phyloP scores from a whole-genome alignment of 441 rosid species.

The Viola pubescens region DNA sequence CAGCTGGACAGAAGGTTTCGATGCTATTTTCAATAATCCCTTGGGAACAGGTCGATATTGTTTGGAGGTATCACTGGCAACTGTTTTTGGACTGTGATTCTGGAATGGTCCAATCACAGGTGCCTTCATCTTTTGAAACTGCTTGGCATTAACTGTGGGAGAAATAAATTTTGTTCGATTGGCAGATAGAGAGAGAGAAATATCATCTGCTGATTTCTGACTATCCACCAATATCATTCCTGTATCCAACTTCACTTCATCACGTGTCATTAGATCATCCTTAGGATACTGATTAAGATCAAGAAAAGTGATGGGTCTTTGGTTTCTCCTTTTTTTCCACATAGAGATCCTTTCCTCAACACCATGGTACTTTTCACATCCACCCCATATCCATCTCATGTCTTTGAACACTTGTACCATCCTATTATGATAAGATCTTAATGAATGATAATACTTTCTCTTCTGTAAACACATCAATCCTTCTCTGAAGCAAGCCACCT shows the following conservation, averaged over 20 bases:
- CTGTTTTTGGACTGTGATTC: conserved; percentile 21
- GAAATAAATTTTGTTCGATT: conserved; percentile 21
- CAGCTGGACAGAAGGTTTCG: conserved; percentile 31
- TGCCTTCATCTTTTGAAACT: conserved; percentile 37
- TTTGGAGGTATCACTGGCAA: conserved; percentile 17
- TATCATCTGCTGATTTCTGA: conserved; percentile 19
- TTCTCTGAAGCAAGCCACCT: conserved; percentile 37
- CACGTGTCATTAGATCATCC: conserved; percentile 26
- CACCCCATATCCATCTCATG: conserved; percentile 42
- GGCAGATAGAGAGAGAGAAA: conserved; percentile 17
- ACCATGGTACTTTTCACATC: conserved; percentile 24
- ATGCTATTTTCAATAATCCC: conserved; percentile 51
- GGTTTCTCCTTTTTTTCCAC: conserved; percentile 43
- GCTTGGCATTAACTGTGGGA: conserved; percentile 28
- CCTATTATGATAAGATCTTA: conserved; percentile 45
- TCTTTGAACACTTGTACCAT: conserved; percentile 34
- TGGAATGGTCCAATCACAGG: conserved; percentile 21
- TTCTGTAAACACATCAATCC: conserved; percentile 32
- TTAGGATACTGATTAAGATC: conserved; percentile 54
- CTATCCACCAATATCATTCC: conserved; percentile 24
- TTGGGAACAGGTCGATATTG: conserved; percentile 34
- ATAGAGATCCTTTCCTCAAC: conserved; percentile 32
- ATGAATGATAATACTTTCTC: conserved; percentile 37
- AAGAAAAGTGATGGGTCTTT: conserved; percentile 26
- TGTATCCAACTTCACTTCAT: conserved; percentile 26